Conservation (phyloP, 345 rosid genomes). For the Populus euphratica region DNA sequence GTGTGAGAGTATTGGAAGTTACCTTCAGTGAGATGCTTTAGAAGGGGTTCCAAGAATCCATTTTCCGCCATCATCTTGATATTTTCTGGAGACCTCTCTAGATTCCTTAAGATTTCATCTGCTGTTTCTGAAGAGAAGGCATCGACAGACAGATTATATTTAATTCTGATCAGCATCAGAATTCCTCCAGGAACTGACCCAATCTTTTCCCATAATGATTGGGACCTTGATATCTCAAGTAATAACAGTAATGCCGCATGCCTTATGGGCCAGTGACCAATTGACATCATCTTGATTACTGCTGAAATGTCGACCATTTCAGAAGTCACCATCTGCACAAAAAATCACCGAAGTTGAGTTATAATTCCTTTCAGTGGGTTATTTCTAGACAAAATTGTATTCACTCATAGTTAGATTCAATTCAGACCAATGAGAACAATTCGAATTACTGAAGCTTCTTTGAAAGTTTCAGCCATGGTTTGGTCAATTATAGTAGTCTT, state of each 20-base stretch:
- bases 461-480: not conserved
- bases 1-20: not conserved
- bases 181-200: constrained; percentile 66
- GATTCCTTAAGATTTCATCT: constrained; percentile 55
- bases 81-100: constrained; percentile 52
- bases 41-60: constrained; percentile 77
- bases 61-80: constrained; percentile 86
- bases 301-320: constrained; percentile 41
- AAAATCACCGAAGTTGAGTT: not conserved
- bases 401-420: not conserved
- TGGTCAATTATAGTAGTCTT: not conserved
- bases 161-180: constrained; percentile 65
- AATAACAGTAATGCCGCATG: constrained; percentile 52
- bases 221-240: constrained; percentile 67
- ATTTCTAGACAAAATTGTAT: not conserved
- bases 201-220: constrained; percentile 43
- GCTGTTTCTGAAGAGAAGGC: constrained; percentile 53
- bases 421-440: not conserved
- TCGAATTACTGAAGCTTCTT: not conserved
- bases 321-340: constrained; percentile 61
- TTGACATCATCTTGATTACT: constrained; percentile 56
- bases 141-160: constrained; percentile 48
- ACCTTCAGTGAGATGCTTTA: constrained; percentile 71
- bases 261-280: constrained; percentile 52
- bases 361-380: not conserved